Conservation (phyloP, 2,329 filamentous ascomycete species). For the Mollisia scopiformis region DNA sequence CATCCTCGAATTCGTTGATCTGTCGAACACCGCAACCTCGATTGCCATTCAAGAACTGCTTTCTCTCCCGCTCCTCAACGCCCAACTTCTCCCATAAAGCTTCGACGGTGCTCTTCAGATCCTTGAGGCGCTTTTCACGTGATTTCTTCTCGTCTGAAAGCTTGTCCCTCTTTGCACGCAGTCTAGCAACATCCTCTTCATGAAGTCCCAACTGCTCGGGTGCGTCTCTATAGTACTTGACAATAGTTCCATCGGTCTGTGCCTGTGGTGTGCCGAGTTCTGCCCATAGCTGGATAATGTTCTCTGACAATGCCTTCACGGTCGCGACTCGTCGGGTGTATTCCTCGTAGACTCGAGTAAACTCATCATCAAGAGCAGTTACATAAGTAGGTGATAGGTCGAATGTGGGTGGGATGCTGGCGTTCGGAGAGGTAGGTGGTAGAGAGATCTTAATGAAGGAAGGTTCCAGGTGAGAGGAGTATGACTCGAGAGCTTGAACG, state of each 20-base stretch:
- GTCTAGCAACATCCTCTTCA: conserved; percentile 76
- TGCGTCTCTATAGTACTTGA: conserved; percentile 86
- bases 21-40: conserved; percentile 88
- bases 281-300: conserved; percentile 93
- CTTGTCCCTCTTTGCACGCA: conserved; percentile 78
- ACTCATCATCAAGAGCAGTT: conserved; percentile 83
- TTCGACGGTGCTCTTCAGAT: conserved; percentile 79
- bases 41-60: conserved; percentile 83
- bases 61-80: conserved; percentile 80
- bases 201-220: conserved; percentile 95
- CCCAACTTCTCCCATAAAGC: conserved; percentile 86
- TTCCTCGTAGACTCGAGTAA: conserved; percentile 94
- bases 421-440: conserved; percentile 78
- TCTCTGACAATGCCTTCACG: conserved; percentile 75
- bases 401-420: conserved; percentile 79
- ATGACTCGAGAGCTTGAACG: conserved; percentile 90
- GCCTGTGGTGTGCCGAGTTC: conserved; percentile 93
- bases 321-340: conserved; percentile 81
- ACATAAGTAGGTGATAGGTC: conserved; percentile 93
- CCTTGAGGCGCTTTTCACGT: conserved; percentile 74
- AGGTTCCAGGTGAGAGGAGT: conserved; percentile 91
- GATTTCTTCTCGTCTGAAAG: conserved; percentile 85
- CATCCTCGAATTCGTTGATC: conserved; percentile 96
- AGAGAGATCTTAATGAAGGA: conserved; percentile 85
- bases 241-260: conserved; percentile 84